Percentiles rank a stretch among this genome's conserved stretches.
Conservation (phyloP, 2,329 filamentous ascomycete species). For the Sporothrix mexicana region DNA sequence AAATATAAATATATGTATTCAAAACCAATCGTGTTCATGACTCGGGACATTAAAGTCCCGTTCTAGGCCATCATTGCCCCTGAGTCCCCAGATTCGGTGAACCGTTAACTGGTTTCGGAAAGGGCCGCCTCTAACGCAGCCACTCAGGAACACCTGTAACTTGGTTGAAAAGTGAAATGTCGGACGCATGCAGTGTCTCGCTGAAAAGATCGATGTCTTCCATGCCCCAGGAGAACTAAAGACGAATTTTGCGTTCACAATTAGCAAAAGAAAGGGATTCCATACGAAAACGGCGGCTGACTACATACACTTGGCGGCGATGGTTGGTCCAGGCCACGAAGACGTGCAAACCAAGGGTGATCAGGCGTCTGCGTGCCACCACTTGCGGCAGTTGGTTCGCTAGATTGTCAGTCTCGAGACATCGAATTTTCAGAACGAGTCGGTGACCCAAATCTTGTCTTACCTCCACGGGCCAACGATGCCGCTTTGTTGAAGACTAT, state of each 20-base stretch:
- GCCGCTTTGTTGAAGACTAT: constrained; percentile 1
- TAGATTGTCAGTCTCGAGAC: background rate
- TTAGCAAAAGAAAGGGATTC: background rate
- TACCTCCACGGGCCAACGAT: constrained; percentile 13
- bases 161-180: constrained; percentile 13
- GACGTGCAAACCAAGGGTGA: constrained; percentile 14
- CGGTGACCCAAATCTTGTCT: too few species aligned
- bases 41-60: too few species aligned
- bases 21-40: too few species aligned
- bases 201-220: background rate
- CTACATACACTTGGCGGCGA: constrained; percentile 10
- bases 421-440: too few species aligned
- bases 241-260: background rate
- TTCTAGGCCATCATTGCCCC: too few species aligned
- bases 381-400: background rate
- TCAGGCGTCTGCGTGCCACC: constrained; percentile 12
- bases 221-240: background rate
- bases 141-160: constrained; percentile 12
- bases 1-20: too few species aligned
- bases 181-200: constrained; percentile 5
- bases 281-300: too few species aligned
- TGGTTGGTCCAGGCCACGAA: background rate
- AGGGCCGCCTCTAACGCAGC: background rate
- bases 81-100: too few species aligned
- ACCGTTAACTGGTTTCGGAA: too few species aligned